Evolutionary conservation across 2,329 filamentous ascomycete species (phyloP), one percentile per base, ranked within the genome.

Genomic region (Colletotrichum simmondsii): DNA sequence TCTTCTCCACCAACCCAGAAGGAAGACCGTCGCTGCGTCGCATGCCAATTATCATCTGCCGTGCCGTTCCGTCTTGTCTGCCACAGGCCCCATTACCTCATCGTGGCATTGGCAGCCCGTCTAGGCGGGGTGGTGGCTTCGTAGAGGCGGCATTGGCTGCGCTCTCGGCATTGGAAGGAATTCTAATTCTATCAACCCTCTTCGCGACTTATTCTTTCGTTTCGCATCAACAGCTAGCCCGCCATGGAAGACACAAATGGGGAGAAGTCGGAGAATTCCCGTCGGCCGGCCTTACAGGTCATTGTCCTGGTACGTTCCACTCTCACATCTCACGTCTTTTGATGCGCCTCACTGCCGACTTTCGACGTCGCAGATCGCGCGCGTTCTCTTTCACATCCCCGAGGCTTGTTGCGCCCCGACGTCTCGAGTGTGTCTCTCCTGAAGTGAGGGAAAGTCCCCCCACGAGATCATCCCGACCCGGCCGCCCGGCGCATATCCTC

Each of bases 271-370:
- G 71, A 71, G 12, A 62, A 61, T 37, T 53, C 57, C 52, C 53
- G 16, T 54, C 56, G 30, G 30, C 87, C 90, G 80, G 89, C 90
- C 53, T 84, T 95, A 83, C 92, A 95, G 83, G 91, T 95, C 59
- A 94, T 94, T 83, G 87, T 95, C 72, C 82, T 95, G 85, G 93
- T 95, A 85, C 86, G 92, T 88, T 65, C 49, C 26, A 26, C 7
- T 16, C 12, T 8, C 14, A 5, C 22, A n/a, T 57, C 61, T 56
- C 32, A 63, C 72, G 65, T 73, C 56, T 59, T 68, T 68, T 69
- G 65, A 49, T 26, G 30, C 19, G 30, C 46, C 30, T 22, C 26
- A 35, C 30, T 28, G 10, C 49, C 22, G 19, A 12, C 26, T 49
- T n/a, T 11, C 57, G 10, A n/a, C 46, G 19, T 24, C 22, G 28